Evolutionary conservation across 306 rosid genomes (phyloP), one percentile per base, ranked within the genome.

Genomic region (Pyrus pyrifolia): DNA sequence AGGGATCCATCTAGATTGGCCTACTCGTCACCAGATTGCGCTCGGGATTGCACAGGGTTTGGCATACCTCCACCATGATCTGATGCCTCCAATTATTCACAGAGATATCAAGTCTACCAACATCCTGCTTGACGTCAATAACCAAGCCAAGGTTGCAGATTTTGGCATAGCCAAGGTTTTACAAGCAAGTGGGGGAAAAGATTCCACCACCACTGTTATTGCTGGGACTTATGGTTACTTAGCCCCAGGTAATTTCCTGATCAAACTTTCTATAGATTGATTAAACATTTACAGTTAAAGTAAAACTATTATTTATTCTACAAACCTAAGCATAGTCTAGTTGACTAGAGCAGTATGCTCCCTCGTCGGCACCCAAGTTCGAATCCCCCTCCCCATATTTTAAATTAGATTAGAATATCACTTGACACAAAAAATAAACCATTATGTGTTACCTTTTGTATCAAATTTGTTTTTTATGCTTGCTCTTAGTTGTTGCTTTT

Each of bases 151-250:
- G 73, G 99, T 96, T 77, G 98, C 99, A 12, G 99, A 96, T 69
- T 96, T 96, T 74, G 99, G 99, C 13, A 91, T 96, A 22, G 98
- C 99, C 71, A 96, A 96, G 87, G 97, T 96, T 80, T 88, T 96
- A 71, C 99, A 96, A 77, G 98, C 97, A 65, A 85, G 91, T 80
- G 92, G 93, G 1, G 93, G 89, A 6, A 91, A 89, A 80, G 98
- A 96, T 68, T 92, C 93, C 59, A 92, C 96, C 22, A 92, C 99
- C 58, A 89, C 97, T 35, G 91, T 92, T 64, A 82, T 91, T 70
- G 99, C 98, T 0, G 99, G 99, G 17, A 89, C 98, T n/a, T 91
- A 88, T 22, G 99, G 99, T 40, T 96, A 96, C 83, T 65, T 96
- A 40, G 99, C 99, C 19, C 98, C 98, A 21, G 99, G 99, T 96